Evolutionary conservation across 345 rosid genomes (phyloP).

Genomic region (Anacardium occidentale): DNA sequence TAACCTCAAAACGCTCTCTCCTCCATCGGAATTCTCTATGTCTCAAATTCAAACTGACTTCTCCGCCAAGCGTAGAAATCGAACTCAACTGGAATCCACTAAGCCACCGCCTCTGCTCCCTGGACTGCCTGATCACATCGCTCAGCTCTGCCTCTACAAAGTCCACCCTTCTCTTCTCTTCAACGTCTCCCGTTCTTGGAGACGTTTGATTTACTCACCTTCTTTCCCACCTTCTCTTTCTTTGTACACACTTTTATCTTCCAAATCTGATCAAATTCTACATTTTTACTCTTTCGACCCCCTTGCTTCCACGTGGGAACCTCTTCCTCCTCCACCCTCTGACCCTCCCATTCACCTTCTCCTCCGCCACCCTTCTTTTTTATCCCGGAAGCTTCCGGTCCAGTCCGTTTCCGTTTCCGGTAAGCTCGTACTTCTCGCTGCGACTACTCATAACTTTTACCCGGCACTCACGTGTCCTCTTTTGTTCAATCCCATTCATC

Average conservation of each 20-base stretch:
- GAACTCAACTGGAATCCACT: too few species aligned
- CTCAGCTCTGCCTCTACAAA: constrained; percentile 43
- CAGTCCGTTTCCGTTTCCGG: constrained; percentile 44
- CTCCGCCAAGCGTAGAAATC: too few species aligned
- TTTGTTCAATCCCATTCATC: constrained; percentile 36
- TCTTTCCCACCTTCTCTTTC: constrained; percentile 49
- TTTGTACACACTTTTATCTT: constrained; percentile 42
- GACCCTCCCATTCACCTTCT: constrained; percentile 39
- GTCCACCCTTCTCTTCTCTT: constrained; percentile 39
- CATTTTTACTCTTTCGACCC: constrained; percentile 43
- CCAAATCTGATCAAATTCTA: constrained; percentile 21
- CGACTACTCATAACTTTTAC: constrained; percentile 34
- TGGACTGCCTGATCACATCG: constrained; percentile 50
- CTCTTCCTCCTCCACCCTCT: constrained; percentile 45
- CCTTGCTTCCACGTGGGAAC: constrained; percentile 35
- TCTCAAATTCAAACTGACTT: too few species aligned
- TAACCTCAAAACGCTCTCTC: too few species aligned
- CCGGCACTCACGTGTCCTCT: constrained; percentile 47
- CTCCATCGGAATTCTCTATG: too few species aligned
- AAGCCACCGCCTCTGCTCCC: constrained; percentile 33
- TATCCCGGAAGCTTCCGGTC: constrained; percentile 43
- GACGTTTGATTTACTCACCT: constrained; percentile 47
- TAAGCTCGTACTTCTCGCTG: constrained; percentile 42
- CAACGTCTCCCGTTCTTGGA: constrained; percentile 55
- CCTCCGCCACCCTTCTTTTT: constrained; percentile 48